Base-by-base conservation (phyloP, 148 eudicot species). In the Rhododendron williamsianum region DNA sequence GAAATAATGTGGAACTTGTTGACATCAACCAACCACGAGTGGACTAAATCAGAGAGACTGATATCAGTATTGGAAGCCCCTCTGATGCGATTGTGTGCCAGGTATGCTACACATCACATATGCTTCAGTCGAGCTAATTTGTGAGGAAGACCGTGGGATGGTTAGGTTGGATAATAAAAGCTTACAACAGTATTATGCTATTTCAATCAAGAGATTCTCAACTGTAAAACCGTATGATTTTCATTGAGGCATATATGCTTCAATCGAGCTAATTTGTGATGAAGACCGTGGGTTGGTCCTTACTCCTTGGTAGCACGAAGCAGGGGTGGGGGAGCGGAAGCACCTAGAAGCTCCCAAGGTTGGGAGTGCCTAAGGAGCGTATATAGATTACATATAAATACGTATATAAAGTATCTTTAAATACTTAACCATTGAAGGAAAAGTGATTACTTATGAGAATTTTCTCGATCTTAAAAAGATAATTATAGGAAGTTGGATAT, bases 51-150 rank as follows among this genome's bases (percentile, higher is more conserved):
- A 76, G 94, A 91, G 45, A 86, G 76, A 73, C 73, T 95, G 82
- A 45, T 86, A 23, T 86, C 89, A 8, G 94, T 81, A 46, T 72
- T 95, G 81, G 87, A 86, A 90, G 87, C 90, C 69, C 94, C 93
- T 89, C 76, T 97, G 84, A 88, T 94, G 93, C 94, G 98, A 84
- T 96, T 97, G 58, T 95, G 98, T 82, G 92, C 94, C 90, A 92
- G 99, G 98, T 95, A 92, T 82, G 4, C 84, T 54, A 81, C 41
- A 43, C 35, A 56, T 15, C 41, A 43, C 35, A 56, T 15, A 30
- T 51, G 56, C 72, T 38, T 45, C 48, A 27, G 52, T 73, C 18
- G n/a, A 8, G 65, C 58, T 72, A 12, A 43, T 52, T 46, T 73
- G 23, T 56, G 27, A 21, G 30, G 19, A 58, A 56, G 58, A 74